Evolutionary conservation across 1,139 yeast species (phyloP).

Genomic region (Spencermartinsiella ligniputridi): DNA sequence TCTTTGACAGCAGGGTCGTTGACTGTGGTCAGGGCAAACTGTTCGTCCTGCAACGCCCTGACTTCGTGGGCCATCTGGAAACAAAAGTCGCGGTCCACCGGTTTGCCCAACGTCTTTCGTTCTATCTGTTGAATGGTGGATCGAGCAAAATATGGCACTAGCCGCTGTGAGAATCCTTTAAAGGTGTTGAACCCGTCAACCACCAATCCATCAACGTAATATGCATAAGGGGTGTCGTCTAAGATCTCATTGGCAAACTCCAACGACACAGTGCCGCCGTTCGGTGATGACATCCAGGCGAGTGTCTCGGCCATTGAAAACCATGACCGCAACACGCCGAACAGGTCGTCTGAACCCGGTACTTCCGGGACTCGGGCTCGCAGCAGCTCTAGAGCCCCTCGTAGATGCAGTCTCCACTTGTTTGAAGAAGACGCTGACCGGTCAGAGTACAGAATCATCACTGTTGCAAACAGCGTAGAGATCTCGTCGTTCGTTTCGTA

Average conservation of each 20-base stretch:
- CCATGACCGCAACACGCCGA: slow-evolving; percentile 17
- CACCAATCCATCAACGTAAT: slow-evolving; percentile 13
- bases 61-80: slow-evolving; percentile 9
- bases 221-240: slow-evolving; percentile 15
- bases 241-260: slow-evolving; percentile 10
- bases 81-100: slow-evolving; percentile 6
- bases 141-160: slow-evolving; percentile 15
- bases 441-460: slow-evolving; percentile 27
- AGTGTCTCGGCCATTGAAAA: slow-evolving; percentile 19
- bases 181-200: slow-evolving; percentile 21
- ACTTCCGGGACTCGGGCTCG: slow-evolving; percentile 9
- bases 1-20: slow-evolving; percentile 8
- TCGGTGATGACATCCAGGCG: slow-evolving; percentile 22
- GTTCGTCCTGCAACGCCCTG: slow-evolving; percentile 10
- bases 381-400: slow-evolving; percentile 24
- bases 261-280: slow-evolving; percentile 15
- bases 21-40: slow-evolving; percentile 9
- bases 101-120: slow-evolving; percentile 2
- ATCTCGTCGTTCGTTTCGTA: slow-evolving; percentile 13
- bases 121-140: slow-evolving; percentile 10
- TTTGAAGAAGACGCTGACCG: slow-evolving; percentile 24
- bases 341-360: slow-evolving; percentile 10
- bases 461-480: slow-evolving; percentile 20
- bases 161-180: slow-evolving; percentile 15
- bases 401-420: slow-evolving; percentile 29